These are phyloP conservation scores for Cenchrus purpureus DNA, from an alignment of 176 grass and related monocot species.

Conservation along the genomic window DNA sequence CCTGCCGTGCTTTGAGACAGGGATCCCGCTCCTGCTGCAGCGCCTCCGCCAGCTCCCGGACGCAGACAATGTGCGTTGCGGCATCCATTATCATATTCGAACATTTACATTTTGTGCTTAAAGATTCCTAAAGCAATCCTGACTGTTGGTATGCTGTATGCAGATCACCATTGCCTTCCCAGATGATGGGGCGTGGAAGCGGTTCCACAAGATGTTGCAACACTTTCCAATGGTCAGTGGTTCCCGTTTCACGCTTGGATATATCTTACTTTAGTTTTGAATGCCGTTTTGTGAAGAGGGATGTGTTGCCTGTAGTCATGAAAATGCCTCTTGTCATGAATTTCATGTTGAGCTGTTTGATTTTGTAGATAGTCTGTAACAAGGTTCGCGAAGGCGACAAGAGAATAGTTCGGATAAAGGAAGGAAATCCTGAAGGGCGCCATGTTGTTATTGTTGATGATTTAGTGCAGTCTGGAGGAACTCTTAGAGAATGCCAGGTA, in stretches of 20 bases:
- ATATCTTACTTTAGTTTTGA: neutral
- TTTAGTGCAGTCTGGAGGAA: constrained; percentile 92
- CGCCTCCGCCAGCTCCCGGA: constrained; percentile 80
- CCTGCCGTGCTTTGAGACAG: constrained; percentile 86
- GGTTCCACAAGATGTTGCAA: constrained; percentile 81
- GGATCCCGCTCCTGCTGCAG: constrained; percentile 73
- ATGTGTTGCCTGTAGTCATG: neutral
- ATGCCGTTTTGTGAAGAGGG: neutral
- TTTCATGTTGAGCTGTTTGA: constrained; percentile 21
- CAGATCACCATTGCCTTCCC: constrained; percentile 96
- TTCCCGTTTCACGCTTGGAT: constrained; percentile 13
- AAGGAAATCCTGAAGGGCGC: constrained; percentile 73
- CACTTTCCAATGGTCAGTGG: constrained; percentile 76
- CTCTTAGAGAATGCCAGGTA: constrained; percentile 93
- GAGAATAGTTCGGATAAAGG: constrained; percentile 77
- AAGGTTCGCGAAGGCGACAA: constrained; percentile 89
- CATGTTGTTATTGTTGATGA: constrained; percentile 98
- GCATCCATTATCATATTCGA: neutral
- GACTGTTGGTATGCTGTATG: neutral
- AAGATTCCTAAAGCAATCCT: neutral
- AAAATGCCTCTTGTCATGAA: constrained; percentile 15
- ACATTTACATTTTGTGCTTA: neutral
- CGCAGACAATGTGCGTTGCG: constrained; percentile 57
- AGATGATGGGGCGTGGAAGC: constrained; percentile 98
- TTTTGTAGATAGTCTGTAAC: constrained; percentile 73